phyloP scores from a whole-genome alignment of 805 yeast species.

The Candida nemodendra region DNA sequence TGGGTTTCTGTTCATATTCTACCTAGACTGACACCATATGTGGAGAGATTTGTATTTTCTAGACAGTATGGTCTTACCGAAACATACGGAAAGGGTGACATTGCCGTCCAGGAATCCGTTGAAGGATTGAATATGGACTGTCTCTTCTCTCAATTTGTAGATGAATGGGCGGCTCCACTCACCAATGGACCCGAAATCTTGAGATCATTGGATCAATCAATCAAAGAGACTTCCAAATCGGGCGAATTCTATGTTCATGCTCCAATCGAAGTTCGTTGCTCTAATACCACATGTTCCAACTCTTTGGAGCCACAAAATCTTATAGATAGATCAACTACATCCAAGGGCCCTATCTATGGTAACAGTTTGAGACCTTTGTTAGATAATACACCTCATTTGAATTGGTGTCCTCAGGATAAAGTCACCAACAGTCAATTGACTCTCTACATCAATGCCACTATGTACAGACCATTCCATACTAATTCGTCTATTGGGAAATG shows the following conservation, averaged over 20 bases:
- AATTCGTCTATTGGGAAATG: conserved; percentile 74
- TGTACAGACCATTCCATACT: conserved; percentile 88
- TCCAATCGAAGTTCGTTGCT: conserved; percentile 91
- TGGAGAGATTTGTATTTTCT: conserved; percentile 80
- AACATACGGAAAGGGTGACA: conserved; percentile 54
- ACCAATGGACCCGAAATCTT: conserved; percentile 72
- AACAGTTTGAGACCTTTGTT: conserved; percentile 77
- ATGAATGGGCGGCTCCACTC: conserved; percentile 97
- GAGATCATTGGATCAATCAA: conserved; percentile 57
- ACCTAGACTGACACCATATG: conserved; percentile 77
- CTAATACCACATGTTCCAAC: conserved; percentile 66
- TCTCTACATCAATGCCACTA: conserved; percentile 86
- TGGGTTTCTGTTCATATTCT: conserved; percentile 73
- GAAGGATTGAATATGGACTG: conserved; percentile 95
- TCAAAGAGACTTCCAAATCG: conserved; percentile 54
- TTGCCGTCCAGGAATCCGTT: conserved; percentile 76
- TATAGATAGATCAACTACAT: conserved; percentile 45
- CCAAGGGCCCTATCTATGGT: conserved; percentile 82
- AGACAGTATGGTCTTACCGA: conserved; percentile 81
- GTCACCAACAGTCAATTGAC: conserved; percentile 77
- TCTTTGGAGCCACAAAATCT: conserved; percentile 43
- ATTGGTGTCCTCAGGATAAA: conserved; percentile 51
- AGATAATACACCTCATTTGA: conserved; percentile 73
- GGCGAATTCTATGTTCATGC: conserved; percentile 85
- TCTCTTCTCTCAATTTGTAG: conserved; percentile 86